phyloP scores from a whole-genome alignment of 768 basidiomycete species.

The Mycena belliarum region DNA sequence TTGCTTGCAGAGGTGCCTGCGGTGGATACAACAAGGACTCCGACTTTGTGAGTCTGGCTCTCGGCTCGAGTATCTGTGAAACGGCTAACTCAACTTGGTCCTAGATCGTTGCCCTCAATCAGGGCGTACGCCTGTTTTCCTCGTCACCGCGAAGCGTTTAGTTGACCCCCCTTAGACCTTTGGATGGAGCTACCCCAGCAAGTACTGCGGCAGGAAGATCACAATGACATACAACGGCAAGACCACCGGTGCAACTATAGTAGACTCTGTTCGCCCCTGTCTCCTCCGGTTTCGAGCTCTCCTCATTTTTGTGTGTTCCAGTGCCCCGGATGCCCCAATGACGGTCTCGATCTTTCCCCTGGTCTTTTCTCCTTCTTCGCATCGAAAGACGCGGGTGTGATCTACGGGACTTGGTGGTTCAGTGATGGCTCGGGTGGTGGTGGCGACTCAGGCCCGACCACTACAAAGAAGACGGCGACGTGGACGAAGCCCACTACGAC shows the following conservation, averaged over 20 bases:
- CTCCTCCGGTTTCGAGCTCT: not conserved
- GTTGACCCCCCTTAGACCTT: conserved; percentile 4
- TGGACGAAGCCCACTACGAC: not conserved
- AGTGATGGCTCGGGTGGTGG: conserved; percentile 35
- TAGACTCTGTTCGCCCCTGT: conserved; percentile 40
- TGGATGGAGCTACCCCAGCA: conserved; percentile 47
- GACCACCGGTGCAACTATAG: conserved; percentile 55
- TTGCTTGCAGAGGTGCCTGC: conserved; percentile 53
- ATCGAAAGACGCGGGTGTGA: conserved; percentile 45
- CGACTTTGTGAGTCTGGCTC: conserved; percentile 44
- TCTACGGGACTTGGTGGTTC: conserved; percentile 65
- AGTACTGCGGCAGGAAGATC: conserved; percentile 61
- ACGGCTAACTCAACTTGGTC: conserved; percentile 1
- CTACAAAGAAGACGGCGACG: conserved; percentile 28
- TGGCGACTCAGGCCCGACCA: conserved; percentile 10
- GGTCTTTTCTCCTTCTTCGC: conserved; percentile 71
- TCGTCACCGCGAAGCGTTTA: not conserved
- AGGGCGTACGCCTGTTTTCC: conserved; percentile 30
- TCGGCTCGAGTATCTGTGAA: not conserved
- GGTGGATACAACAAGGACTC: conserved; percentile 38
- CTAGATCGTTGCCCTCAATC: conserved; percentile 58
- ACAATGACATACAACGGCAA: conserved; percentile 64
- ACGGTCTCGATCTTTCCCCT: conserved; percentile 67
- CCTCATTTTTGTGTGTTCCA: conserved; percentile 28
- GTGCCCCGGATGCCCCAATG: conserved; percentile 66